Percentiles rank a stretch among this genome's conserved stretches.
phyloP scores from a whole-genome alignment of 495 filamentous ascomycete genomes.

The Trichoderma parareesei region DNA sequence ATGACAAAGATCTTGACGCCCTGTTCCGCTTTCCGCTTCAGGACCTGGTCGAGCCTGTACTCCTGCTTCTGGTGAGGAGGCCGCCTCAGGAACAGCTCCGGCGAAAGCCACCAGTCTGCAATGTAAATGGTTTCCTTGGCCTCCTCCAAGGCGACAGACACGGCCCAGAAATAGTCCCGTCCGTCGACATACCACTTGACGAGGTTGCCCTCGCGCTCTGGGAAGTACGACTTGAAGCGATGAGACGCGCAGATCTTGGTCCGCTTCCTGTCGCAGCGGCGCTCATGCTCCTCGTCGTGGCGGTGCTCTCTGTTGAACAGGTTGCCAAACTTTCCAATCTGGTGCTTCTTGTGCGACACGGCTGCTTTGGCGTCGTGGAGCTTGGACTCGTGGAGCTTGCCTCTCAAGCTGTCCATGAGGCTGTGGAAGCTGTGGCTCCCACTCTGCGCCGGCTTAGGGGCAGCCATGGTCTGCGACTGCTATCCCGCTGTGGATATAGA shows the following conservation, averaged over 20 bases:
- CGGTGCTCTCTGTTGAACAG: slow-evolving; percentile 82
- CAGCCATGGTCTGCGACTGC: neutral
- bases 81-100: slow-evolving; percentile 82
- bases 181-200: slow-evolving; percentile 98
- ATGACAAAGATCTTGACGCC: slow-evolving; percentile 93
- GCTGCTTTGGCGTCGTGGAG: slow-evolving; percentile 40
- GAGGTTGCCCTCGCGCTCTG: slow-evolving; percentile 72
- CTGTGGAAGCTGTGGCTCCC: slow-evolving; percentile 17
- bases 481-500: neutral
- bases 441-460: slow-evolving; percentile 12
- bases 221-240: slow-evolving; percentile 82
- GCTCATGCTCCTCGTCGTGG: slow-evolving; percentile 89
- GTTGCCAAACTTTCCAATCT: slow-evolving; percentile 48
- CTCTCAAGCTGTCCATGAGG: slow-evolving; percentile 28
- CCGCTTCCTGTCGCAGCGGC: slow-evolving; percentile 72
- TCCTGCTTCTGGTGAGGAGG: slow-evolving; percentile 74
- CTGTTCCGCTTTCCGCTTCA: slow-evolving; percentile 82
- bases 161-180: slow-evolving; percentile 87
- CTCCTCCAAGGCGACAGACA: slow-evolving; percentile 75
- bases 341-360: slow-evolving; percentile 44
- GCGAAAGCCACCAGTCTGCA: slow-evolving; percentile 93
- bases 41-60: slow-evolving; percentile 77
- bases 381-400: slow-evolving; percentile 39
- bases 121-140: slow-evolving; percentile 94
- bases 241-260: slow-evolving; percentile 62